Percentiles rank a stretch among this genome's conserved stretches.
phyloP scores from a whole-genome alignment of 1,139 yeast genomes.

The Citeromyces siamensis region DNA sequence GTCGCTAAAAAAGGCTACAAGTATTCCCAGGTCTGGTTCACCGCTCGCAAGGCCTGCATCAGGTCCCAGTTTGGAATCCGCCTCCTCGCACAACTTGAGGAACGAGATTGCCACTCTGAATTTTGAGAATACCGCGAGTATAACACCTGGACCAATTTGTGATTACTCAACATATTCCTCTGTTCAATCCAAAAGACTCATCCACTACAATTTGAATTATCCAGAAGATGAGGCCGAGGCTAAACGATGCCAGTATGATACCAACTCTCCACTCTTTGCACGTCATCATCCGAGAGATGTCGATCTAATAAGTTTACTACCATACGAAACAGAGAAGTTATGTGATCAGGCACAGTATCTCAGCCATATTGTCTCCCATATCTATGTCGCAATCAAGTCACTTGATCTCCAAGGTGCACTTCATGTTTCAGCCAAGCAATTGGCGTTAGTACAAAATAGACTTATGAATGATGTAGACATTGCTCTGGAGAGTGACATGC shows the following conservation, averaged over 20 bases:
- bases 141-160: background rate
- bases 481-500: slow-evolving; percentile 35
- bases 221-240: slow-evolving; percentile 36
- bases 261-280: slow-evolving; percentile 43
- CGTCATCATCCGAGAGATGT: slow-evolving; percentile 39
- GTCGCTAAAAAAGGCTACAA: background rate
- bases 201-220: slow-evolving; percentile 40
- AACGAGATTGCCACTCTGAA: background rate
- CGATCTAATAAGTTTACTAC: slow-evolving; percentile 51
- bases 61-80: slow-evolving; percentile 1
- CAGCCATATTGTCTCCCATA: slow-evolving; percentile 65
- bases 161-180: background rate
- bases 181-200: background rate
- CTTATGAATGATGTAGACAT: slow-evolving; percentile 32
- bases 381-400: slow-evolving; percentile 69
- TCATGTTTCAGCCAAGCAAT: slow-evolving; percentile 45
- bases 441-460: slow-evolving; percentile 6
- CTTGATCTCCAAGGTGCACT: slow-evolving; percentile 67
- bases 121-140: background rate
- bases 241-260: slow-evolving; percentile 28
- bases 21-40: background rate
- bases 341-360: slow-evolving; percentile 64
- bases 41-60: slow-evolving; percentile 1
- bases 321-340: slow-evolving; percentile 63
- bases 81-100: background rate